Conservation (phyloP, 2,329 filamentous ascomycete species). For the Fusarium falciforme region DNA sequence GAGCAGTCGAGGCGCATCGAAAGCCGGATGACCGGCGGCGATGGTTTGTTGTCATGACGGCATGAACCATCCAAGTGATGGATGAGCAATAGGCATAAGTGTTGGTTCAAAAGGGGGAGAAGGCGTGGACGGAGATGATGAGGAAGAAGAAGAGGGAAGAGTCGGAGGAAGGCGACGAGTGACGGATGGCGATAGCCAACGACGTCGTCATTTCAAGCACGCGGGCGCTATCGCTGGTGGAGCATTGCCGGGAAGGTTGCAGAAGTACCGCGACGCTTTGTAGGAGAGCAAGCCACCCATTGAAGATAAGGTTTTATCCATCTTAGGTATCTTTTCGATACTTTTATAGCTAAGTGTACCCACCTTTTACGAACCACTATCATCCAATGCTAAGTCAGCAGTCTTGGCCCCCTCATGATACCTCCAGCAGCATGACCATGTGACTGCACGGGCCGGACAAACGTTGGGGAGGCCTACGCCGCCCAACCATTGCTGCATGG, state of each 20-base stretch:
- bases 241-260: constrained; percentile 21
- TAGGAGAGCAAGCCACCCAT: neutral
- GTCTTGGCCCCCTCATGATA: neutral
- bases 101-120: neutral
- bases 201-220: constrained; percentile 45
- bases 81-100: constrained; percentile 9
- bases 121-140: constrained; percentile 14
- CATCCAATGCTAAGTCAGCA: neutral
- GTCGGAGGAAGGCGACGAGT: constrained; percentile 27
- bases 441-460: constrained; percentile 21
- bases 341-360: neutral
- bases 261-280: constrained; percentile 8
- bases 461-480: constrained; percentile 25
- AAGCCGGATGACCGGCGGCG: constrained; percentile 27
- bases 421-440: constrained; percentile 22
- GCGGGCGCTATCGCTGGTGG: constrained; percentile 39
- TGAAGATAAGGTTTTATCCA: neutral
- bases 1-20: constrained; percentile 67
- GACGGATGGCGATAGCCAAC: constrained; percentile 36
- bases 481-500: neutral
- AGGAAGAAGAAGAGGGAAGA: constrained; percentile 13
- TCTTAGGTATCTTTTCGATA: neutral
- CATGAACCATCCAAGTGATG: constrained; percentile 16
- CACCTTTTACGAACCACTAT: neutral
- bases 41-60: constrained; percentile 37